phyloP scores from a whole-genome alignment of 169 alveolate genomes.

The Cystoisospora suis region DNA sequence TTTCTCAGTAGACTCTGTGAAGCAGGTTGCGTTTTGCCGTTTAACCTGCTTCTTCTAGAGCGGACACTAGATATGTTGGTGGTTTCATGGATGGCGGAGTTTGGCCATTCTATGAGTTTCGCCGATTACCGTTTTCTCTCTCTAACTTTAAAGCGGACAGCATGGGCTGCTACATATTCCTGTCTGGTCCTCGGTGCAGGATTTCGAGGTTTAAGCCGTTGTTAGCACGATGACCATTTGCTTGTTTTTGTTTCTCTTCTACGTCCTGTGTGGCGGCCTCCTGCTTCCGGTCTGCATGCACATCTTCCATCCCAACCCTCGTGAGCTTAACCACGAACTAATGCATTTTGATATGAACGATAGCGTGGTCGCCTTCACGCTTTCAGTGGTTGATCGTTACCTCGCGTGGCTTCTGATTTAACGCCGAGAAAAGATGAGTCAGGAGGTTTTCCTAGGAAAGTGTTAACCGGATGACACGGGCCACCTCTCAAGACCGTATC shows the following conservation, averaged over 20 bases:
- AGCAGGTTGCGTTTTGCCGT: too few relatives aligned
- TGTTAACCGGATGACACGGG: too few relatives aligned
- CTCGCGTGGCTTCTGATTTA: constrained; percentile 39
- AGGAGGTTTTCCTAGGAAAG: too few relatives aligned
- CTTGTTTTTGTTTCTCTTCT: constrained; percentile 20
- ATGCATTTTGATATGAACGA: constrained; percentile 26
- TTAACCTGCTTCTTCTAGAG: too few relatives aligned
- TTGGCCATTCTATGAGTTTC: too few relatives aligned
- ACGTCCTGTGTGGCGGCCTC: constrained; percentile 54
- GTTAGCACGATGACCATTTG: constrained; percentile 36
- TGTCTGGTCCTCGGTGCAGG: too few relatives aligned
- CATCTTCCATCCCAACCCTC: constrained; percentile 57
- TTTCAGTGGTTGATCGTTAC: constrained; percentile 6
- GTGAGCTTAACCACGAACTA: constrained; percentile 44
- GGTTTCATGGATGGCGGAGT: constrained; percentile 76
- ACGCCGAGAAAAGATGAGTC: too few relatives aligned
- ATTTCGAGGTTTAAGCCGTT: too few relatives aligned
- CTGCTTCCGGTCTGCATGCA: constrained; percentile 62
- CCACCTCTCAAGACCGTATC: too few relatives aligned
- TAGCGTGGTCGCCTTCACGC: constrained; percentile 13
- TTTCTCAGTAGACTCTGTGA: too few relatives aligned
- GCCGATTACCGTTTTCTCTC: too few relatives aligned
- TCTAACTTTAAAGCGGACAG: too few relatives aligned
- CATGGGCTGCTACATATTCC: background rate
- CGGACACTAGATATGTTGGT: constrained; percentile 33